Evolutionary conservation across 2,329 filamentous ascomycete species (phyloP), one percentile per base, ranked within the genome.

Genomic region (Daldinia eschscholtzii): DNA sequence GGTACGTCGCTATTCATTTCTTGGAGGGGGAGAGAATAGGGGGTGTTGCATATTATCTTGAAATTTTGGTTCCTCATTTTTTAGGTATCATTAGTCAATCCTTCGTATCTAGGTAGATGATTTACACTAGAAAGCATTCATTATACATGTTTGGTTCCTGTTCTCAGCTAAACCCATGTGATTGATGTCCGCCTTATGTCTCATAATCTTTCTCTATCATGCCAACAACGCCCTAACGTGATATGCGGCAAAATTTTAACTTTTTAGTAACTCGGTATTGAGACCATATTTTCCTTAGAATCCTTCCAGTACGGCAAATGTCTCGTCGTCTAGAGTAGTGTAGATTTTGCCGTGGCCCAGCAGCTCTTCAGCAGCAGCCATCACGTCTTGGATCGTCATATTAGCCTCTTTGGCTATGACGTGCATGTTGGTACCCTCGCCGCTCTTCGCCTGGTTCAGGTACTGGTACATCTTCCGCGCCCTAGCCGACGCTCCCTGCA

Each of bases 321-420:
- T 98, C 80, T 93, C 87, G 76, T 98, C 95, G 81, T 98, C 94
- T 6, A 97, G 87, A 9, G 97, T 99, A 30, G 93, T 93, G 82
- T 93, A 99, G 72, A 97, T 93, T 74, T 93, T 78, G 33, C 94
- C 93, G 62, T 88, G 82, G 1, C 84, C 84, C 48, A 93, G 80
- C 76, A 99, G 81, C 81, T 98, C 94, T 74, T 97, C 93, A 9
- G 92, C 89, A n/a, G 90, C 94, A 59, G 86, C 88, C 73, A 90
- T 83, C 13, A 96, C 92, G 52, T 97, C 93, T 28, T 85, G 85
- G 33, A 90, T 81, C 7, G 91, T 85, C 81, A 98, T 81, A 6
- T 87, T 85, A 18, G 91, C 84, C 65, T 87, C 85, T 55, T 85
- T 84, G 10, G 92, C 89, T 74, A 99, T 92, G 67, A 91, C 84